Base-by-base conservation (phyloP, 169 alveolate species). In the Sarcocystis neurona region DNA sequence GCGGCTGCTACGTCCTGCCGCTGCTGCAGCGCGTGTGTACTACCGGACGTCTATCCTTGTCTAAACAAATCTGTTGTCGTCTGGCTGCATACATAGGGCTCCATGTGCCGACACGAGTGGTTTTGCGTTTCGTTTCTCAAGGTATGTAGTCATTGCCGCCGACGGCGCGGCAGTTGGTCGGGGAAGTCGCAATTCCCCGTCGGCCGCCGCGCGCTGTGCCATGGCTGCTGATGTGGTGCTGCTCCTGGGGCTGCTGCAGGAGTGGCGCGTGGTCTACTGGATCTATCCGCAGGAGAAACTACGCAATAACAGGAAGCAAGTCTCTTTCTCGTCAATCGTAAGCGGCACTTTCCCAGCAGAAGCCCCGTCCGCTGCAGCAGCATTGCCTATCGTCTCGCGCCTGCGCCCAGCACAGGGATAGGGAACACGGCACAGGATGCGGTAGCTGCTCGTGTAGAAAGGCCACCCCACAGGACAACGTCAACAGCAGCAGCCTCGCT, bases 211-310 rank as follows among this genome's bases (percentile, higher is more conserved):
- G 10, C 63, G 63, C 63, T 20, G 63, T 10, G 30, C 63, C 63
- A 10, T 53, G 10, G 20, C 20, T 53, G 63, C 63, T 53, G 63
- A 12, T 53, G 10, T 53, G 63, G 10, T 10, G 63, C 63, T 32
- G 43, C 27, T 32, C 12, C 27, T 5, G 43, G 2, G 12, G 6
- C 32, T 5, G 43, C 74, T 27, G 30, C 60, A 85, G 90, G 90
- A 85, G 30, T 85, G 90, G 90, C 72, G 90, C 56, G 90, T 85
- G 41, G 90, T 85, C 12, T 85, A 85, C 58, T 85, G 90, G 90
- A 85, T 85, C 6, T 85, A 85, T 43, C 90, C 90, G 39, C 90
- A 85, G 43, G 90, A 85, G 58, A 77, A 78, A 50, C 84, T 85
- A 0, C 68, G 70, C 27, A 85, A 85, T 58, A 85, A 85, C 75